Evolutionary conservation across 495 filamentous ascomycete species (phyloP).

Genomic region (Podospora tetraspora): DNA sequence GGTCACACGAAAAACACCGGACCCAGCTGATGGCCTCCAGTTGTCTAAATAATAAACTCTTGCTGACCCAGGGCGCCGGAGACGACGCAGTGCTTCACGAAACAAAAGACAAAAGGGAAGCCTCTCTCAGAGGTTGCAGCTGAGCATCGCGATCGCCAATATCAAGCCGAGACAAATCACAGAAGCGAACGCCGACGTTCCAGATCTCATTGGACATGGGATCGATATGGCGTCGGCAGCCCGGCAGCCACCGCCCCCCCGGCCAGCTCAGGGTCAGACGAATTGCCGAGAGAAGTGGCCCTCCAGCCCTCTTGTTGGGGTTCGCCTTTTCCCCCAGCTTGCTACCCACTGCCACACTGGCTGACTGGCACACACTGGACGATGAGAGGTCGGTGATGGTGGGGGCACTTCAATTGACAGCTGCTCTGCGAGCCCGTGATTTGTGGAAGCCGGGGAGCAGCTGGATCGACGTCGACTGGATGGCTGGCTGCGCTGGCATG

Average conservation of each 20-base stretch:
- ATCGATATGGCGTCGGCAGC: conserved; percentile 18
- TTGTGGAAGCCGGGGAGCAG: conserved; percentile 6
- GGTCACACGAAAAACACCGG: background rate
- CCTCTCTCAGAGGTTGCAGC: conserved; percentile 4
- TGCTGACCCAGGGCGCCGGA: conserved; percentile 10
- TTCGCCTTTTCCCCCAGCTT: too few species aligned
- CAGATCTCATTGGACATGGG: conserved; percentile 14
- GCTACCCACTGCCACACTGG: background rate
- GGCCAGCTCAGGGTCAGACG: conserved; percentile 6
- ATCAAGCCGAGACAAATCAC: background rate
- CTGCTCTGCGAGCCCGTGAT: background rate
- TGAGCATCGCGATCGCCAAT: conserved; percentile 16
- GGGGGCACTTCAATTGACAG: background rate
- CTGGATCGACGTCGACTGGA: conserved; percentile 1
- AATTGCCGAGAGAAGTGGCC: conserved; percentile 24
- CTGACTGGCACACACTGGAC: background rate
- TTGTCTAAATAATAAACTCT: background rate
- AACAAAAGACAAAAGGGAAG: conserved; percentile 1
- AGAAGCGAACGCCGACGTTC: background rate
- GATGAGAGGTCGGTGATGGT: background rate
- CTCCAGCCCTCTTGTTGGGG: too few species aligned
- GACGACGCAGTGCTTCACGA: conserved; percentile 1
- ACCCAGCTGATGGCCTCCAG: background rate
- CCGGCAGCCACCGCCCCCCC: conserved; percentile 12
- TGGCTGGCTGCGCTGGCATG: conserved; percentile 16